Base-by-base conservation (phyloP, 495 filamentous ascomycete species). In the Podospora anserina region DNA sequence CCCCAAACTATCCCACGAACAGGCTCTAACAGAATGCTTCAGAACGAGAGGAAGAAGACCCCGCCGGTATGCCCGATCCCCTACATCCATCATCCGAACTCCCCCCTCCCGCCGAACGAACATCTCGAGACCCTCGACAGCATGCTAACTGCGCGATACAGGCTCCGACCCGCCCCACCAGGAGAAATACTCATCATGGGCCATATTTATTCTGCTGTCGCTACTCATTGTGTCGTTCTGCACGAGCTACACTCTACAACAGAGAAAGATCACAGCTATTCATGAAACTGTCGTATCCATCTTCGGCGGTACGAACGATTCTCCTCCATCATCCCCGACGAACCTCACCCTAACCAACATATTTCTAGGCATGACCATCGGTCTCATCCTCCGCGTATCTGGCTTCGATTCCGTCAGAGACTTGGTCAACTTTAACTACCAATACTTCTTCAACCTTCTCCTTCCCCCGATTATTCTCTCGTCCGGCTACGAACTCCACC, bases 271-370 rank as follows among this genome's bases (percentile, higher is more conserved):
- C 68, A 94, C 97, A 76, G 95, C 95, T 61, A 91, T 99, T 27
- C 95, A 99, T 79, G 95, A 99, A 80, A 99, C 95, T 13, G 96
- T 98, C 65, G 86, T 99, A 44, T 97, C 94, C 27, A 99, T 99
- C 74, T 97, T 99, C 85, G 96, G 92, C 65, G 94, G 94, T 96
- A 81, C 39, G 88, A 39, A 68, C 34, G 49, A 20, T 62, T 30
- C 57, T 58, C 28, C 18, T 32, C 32, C 27, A 19, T 39, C 44
- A 56, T 18, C 39, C 39, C 39, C 7, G 2, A 7, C 59, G 60
- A 53, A 28, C 16, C 57, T 27, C 49, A 34, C 20, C 26, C 55
- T 20, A 4, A n/a, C 49, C 18, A 59, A 65, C 74, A 63, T 77
- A 58, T 54, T 26, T 18, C 23, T 74, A 97, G 94, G 95, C 65